Base-by-base conservation (phyloP, 495 filamentous ascomycete genomes). In the Podospora anserina region DNA sequence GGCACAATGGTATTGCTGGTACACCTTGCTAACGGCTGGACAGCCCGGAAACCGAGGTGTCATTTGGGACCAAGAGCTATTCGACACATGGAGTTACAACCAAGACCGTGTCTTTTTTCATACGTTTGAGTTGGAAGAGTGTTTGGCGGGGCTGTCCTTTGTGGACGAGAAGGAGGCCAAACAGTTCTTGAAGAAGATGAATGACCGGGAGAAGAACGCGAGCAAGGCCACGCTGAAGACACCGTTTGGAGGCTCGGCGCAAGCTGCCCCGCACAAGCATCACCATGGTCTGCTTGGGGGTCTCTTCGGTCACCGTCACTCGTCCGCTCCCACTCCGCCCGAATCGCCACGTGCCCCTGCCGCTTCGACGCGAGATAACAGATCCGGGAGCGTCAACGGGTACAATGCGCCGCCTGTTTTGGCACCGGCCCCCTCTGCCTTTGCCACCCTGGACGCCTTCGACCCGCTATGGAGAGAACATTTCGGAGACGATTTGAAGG, bases 1-100 rank as follows among this genome's bases (percentile, higher is more conserved):
- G 19, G 49, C 9, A 53, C 19, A 13, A 19, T 15, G 7, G 53
- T 28, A 15, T 11, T n/a, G 19, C 39, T 64, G 6, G 27, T n/a
- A 15, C 54, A 27, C 26, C 30, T 62, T 18, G 63, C 69, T 73
- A 64, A 82, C 76, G 59, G 59, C 16, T 60, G 16, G 20, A 59
- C 72, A 96, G 92, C 86, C 91, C 44, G 83, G 90, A 59, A 88
- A 88, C 78, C 87, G 90, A 72, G 95, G 96, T 61, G 96, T 99
- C 28, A 90, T 99, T 72, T 99, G 95, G 95, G 95, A 99, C 76
- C 93, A 97, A 80, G 95, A 99, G 78, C 90, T 98, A 71, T 98
- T 94, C 77, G 93, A 99, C 64, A 90, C 88, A 59, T 98, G 97
- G 82, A 85, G 84, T 53, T 99, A 98, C 80, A 95, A 97, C 76